Evolutionary conservation across 2,329 filamentous ascomycete genomes (phyloP), one percentile per base, ranked within the genome.

Genomic region (Venturia asperata): DNA sequence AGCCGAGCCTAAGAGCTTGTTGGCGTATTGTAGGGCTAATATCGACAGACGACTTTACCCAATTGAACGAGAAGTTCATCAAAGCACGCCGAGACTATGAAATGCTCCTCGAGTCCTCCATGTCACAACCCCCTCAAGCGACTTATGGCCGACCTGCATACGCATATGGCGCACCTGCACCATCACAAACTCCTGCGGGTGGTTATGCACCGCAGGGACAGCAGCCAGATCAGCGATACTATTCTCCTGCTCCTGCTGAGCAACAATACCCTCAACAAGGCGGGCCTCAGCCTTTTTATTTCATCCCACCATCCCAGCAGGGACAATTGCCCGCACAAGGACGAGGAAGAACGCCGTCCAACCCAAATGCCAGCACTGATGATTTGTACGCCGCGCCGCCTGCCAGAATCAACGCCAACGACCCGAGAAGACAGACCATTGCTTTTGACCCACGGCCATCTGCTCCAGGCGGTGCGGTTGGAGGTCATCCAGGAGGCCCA

Each of bases 11-110:
- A 64, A 7, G 27, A 55, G 37, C 30, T 9, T 62, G n/a, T 13
- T 47, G 5, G 11, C 7, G 27, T 21, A 2, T 24, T 2, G 39
- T 3, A 15, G n/a, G 17, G 39, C 65, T 69, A 64, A 75, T 78
- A 70, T 39, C 63, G 24, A 6, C 69, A 96, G 94, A 99, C 77
- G 94, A 99, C 76, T 97, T 99, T 73, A 97, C 94, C 1, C 93
- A 97, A 74, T 81, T 99, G 68, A 99, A 99, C 73, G 94, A 99
- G 77, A 97, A 97, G 79, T 99, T 99, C 77, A 97, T 99, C 82
- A 99, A 99, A 78, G 94, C 94, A 58, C 88, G 94, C 69, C 86
- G 93, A 71, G 94, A 99, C 77, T 99, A 99, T 75, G 94, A 99
- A 77, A 87, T 90, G 39, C 83, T 99, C n/a, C 81, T 99, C 24